These are phyloP conservation scores for Pelargonium citronellum DNA, from an alignment of 441 rosid genomes.

Conservation along the genomic window DNA sequence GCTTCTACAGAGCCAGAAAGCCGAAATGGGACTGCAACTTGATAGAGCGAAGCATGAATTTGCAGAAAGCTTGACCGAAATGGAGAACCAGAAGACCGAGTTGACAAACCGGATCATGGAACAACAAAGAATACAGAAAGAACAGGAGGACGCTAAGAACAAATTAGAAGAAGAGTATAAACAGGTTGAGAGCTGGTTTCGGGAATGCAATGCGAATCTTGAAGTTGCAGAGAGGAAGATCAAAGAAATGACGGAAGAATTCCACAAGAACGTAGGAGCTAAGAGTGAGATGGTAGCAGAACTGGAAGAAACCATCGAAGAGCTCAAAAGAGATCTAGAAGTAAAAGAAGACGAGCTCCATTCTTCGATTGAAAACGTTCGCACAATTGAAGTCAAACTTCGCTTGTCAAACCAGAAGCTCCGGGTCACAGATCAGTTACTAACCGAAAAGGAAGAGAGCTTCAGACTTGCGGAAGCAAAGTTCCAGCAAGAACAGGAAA, in stretches of 20 bases:
- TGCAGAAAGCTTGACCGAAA: constrained; percentile 29
- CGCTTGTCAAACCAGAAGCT: constrained; percentile 93
- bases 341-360: constrained; percentile 65
- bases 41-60: constrained; percentile 45
- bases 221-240: constrained; percentile 55
- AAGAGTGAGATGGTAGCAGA: constrained; percentile 41
- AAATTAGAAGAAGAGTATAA: constrained; percentile 50
- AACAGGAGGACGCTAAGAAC: constrained; percentile 44
- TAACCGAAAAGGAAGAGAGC: constrained; percentile 67
- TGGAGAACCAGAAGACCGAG: constrained; percentile 36
- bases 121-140: constrained; percentile 46
- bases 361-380: constrained; percentile 45
- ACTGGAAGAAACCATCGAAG: constrained; percentile 51
- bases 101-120: constrained; percentile 38
- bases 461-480: constrained; percentile 53
- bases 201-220: constrained; percentile 52
- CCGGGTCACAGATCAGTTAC: constrained; percentile 74
- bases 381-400: constrained; percentile 67
- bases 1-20: constrained; percentile 44
- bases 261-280: constrained; percentile 32
- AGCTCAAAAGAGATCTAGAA: constrained; percentile 62
- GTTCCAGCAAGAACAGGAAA: constrained; percentile 48
- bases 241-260: constrained; percentile 52
- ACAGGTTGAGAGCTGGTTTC: constrained; percentile 37
- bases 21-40: constrained; percentile 48